A percentile compares a stretch with the other conserved stretches of the same genome.
These are phyloP conservation scores for Claviceps citrina DNA, from an alignment of 2,329 filamentous ascomycete genomes.

Conservation along the genomic window DNA sequence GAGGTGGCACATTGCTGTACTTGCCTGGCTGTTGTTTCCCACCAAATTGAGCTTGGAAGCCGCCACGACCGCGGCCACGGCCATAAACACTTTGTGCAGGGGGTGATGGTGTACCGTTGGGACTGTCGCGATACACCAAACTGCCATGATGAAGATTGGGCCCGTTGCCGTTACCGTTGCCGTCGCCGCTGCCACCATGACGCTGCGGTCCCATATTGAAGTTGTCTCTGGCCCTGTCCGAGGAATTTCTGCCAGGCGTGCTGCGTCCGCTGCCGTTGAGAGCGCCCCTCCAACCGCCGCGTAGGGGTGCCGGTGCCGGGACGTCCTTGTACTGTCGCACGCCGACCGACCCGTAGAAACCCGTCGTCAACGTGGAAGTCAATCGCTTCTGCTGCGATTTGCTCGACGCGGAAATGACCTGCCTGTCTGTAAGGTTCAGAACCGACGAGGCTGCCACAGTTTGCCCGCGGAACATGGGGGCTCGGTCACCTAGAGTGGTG, in stretches of 20 bases:
- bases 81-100: constrained; percentile 16
- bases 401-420: constrained; percentile 56
- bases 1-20: constrained; percentile 46
- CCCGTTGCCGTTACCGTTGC: constrained; percentile 4
- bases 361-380: constrained; percentile 32
- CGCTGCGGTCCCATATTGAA: constrained; percentile 22
- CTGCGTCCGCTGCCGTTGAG: constrained; percentile 28
- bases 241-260: constrained; percentile 20
- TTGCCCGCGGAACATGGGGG: constrained; percentile 83
- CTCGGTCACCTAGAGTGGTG: constrained; percentile 77
- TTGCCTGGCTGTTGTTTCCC: constrained; percentile 12
- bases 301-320: constrained; percentile 36
- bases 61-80: constrained; percentile 15
- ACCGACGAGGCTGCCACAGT: constrained; percentile 81
- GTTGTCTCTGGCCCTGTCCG: constrained; percentile 24
- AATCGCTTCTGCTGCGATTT: constrained; percentile 34
- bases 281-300: constrained; percentile 42
- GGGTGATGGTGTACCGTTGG: constrained; percentile 13
- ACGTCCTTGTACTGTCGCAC: constrained; percentile 49
- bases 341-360: constrained; percentile 39
- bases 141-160: constrained; percentile 35
- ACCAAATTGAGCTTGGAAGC: constrained; percentile 8
- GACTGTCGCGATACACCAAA: constrained; percentile 33
- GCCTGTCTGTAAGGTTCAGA: constrained; percentile 69
- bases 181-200: constrained; percentile 13